Percentiles rank a stretch among this genome's conserved stretches.
phyloP scores from a whole-genome alignment of 1,284 basidiomycete species.

The Hymenochaete sp. region DNA sequence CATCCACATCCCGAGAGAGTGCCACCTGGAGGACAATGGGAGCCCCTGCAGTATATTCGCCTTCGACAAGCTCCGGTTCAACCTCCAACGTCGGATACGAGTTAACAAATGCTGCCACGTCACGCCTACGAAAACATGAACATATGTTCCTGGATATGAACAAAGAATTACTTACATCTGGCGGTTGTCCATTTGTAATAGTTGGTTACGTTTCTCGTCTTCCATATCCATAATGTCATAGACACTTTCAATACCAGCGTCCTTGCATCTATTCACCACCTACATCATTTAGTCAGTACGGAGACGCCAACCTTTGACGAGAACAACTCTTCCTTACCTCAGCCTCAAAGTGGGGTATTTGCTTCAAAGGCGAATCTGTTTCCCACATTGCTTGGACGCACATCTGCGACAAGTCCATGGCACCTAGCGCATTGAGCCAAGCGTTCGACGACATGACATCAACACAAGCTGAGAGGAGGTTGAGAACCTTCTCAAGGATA shows the following conservation, averaged over 20 bases:
- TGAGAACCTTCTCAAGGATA: conserved; percentile 86
- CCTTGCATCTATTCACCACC: conserved; percentile 82
- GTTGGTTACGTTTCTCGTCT: conserved; percentile 73
- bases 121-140: conserved; percentile 44
- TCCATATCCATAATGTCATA: conserved; percentile 98
- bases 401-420: conserved; percentile 99
- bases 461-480: conserved; percentile 86
- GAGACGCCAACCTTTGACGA: background rate
- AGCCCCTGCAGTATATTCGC: conserved; percentile 74
- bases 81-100: conserved; percentile 92
- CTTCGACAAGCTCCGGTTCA: conserved; percentile 70
- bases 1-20: conserved; percentile 77
- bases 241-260: conserved; percentile 73
- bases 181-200: conserved; percentile 78
- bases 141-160: conserved; percentile 1
- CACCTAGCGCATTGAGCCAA: conserved; percentile 88
- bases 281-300: conserved; percentile 23
- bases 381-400: conserved; percentile 98
- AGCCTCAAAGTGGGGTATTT: conserved; percentile 91
- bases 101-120: conserved; percentile 91
- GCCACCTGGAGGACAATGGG: conserved; percentile 78
- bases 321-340: conserved; percentile 42
- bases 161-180: conserved; percentile 60
- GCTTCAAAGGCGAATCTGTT: conserved; percentile 86
- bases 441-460: conserved; percentile 98